Percentiles rank a stretch among this genome's conserved stretches.
phyloP scores from a whole-genome alignment of 352 stramenopile genomes.

The Sclerospora graminicola region DNA sequence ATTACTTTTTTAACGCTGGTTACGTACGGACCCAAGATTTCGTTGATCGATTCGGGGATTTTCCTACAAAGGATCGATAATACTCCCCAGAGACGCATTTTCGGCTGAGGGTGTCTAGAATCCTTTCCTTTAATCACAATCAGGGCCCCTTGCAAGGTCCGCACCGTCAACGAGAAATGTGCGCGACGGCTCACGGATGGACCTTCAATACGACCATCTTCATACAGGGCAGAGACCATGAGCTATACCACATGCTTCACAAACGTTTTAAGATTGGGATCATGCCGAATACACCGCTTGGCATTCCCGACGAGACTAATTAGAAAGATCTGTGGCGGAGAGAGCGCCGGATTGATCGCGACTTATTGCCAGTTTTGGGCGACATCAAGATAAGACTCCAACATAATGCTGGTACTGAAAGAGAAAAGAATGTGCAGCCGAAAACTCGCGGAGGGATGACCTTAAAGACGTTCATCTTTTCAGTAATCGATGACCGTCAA shows the following conservation, averaged over 20 bases:
- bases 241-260: slow-evolving; percentile 8
- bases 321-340: not conserved
- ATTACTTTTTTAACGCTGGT: not conserved
- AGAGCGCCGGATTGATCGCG: not conserved
- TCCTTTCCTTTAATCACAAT: not conserved
- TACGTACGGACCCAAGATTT: slow-evolving; percentile 5
- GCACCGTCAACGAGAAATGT: no score
- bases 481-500: no score
- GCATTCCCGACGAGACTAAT: not conserved
- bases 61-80: not conserved
- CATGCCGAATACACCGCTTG: not conserved
- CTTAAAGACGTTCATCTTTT: no score
- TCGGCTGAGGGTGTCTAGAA: not conserved
- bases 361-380: slow-evolving; percentile 6
- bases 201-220: slow-evolving; percentile 1
- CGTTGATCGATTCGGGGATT: not conserved
- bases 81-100: no score
- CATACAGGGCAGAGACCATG: not conserved
- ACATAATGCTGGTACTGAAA: no score
- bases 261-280: not conserved
- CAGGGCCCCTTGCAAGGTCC: not conserved
- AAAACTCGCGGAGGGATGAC: no score
- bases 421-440: no score
- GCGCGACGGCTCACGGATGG: slow-evolving; percentile 2
- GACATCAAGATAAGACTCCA: slow-evolving; percentile 12